Percentiles rank a stretch among this genome's conserved stretches.
Conservation (phyloP, 306 rosid species). For the Rosa multiflora region DNA sequence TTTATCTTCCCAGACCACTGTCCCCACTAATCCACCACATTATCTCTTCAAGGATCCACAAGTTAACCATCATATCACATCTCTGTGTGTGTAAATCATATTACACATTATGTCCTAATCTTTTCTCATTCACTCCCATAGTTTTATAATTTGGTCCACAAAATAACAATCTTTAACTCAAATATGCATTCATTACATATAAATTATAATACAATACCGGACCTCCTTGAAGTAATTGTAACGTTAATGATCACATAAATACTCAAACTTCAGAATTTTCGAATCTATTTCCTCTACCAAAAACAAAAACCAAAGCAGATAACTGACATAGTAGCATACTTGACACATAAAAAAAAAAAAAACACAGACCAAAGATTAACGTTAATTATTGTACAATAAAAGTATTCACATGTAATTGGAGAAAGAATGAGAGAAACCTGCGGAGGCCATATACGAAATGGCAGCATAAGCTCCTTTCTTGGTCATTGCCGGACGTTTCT, state of each 20-base stretch:
- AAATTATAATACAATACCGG: background rate
- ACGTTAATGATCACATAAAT: background rate
- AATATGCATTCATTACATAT: background rate
- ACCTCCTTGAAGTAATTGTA: background rate
- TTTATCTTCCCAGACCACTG: slow-evolving; percentile 15
- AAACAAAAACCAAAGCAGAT: background rate
- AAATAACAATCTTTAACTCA: background rate
- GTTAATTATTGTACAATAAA: background rate
- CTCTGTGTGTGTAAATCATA: background rate
- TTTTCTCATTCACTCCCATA: background rate
- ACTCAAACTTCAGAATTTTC: background rate
- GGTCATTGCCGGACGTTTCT: slow-evolving; percentile 46
- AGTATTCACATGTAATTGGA: background rate
- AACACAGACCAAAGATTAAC: background rate
- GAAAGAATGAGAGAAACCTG: slow-evolving; percentile 35
- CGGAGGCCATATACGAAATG: slow-evolving; percentile 64
- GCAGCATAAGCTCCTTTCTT: slow-evolving; percentile 64
- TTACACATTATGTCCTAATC: background rate
- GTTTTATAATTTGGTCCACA: background rate
- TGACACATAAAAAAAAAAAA: background rate
- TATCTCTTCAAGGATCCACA: slow-evolving; percentile 26
- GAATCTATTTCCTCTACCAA: background rate
- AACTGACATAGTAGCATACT: background rate
- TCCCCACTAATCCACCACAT: slow-evolving; percentile 11
- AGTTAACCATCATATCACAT: no score